phyloP scores from a whole-genome alignment of 2,329 filamentous ascomycete genomes.

The Knufia petricola region DNA sequence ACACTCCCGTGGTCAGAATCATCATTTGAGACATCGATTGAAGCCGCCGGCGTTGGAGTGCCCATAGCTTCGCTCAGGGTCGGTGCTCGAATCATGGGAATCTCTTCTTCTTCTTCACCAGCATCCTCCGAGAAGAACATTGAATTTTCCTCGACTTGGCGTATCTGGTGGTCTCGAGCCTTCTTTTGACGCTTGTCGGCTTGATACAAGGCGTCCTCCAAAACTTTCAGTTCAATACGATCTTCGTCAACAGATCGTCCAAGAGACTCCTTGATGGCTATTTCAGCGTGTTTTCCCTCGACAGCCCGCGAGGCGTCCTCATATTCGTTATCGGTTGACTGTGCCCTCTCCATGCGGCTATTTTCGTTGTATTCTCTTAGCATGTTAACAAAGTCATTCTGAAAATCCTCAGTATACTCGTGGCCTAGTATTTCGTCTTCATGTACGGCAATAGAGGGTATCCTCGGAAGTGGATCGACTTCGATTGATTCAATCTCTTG shows the following conservation, averaged over 20 bases:
- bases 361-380: constrained; percentile 5
- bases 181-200: neutral
- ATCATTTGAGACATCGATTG: neutral
- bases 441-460: neutral
- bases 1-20: neutral
- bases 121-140: neutral
- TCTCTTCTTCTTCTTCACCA: neutral
- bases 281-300: neutral
- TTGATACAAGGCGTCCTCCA: neutral
- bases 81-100: neutral
- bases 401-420: neutral
- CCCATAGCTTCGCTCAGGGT: neutral
- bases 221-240: neutral
- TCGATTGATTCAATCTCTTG: neutral
- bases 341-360: neutral
- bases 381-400: neutral
- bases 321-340: neutral
- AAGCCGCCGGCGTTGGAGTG: neutral
- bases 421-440: neutral
- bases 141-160: neutral
- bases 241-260: neutral
- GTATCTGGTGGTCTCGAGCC: neutral
- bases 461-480: neutral
- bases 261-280: neutral
- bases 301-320: neutral